phyloP scores from a whole-genome alignment of 306 rosid genomes.

The Malus sieversii region DNA sequence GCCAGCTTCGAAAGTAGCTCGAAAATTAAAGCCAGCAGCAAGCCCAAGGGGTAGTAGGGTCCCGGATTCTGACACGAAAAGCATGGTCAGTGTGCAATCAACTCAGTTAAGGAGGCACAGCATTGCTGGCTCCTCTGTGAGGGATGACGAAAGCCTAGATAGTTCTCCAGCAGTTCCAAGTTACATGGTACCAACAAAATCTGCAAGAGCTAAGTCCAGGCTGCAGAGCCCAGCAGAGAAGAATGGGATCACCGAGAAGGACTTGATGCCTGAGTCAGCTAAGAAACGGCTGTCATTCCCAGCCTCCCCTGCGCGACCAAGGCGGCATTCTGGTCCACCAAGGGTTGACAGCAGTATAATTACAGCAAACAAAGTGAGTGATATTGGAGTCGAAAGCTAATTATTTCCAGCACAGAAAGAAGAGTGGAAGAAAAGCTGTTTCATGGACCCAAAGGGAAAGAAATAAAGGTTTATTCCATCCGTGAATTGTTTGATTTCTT shows the following conservation, averaged over 20 bases:
- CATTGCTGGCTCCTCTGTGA: slow-evolving; percentile 50
- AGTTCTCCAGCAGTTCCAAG: slow-evolving; percentile 69
- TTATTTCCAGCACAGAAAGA: slow-evolving; percentile 3
- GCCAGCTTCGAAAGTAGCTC: slow-evolving; percentile 34
- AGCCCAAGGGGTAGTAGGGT: slow-evolving; percentile 56
- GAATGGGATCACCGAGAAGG: slow-evolving; percentile 51
- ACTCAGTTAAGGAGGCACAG: slow-evolving; percentile 74
- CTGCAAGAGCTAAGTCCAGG: slow-evolving; percentile 83
- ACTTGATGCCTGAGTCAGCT: slow-evolving; percentile 41
- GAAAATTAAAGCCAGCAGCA: slow-evolving; percentile 51
- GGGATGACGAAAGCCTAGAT: slow-evolving; percentile 74
- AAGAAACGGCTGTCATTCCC: slow-evolving; percentile 79
- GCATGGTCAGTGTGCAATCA: slow-evolving; percentile 61
- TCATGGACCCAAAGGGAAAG: slow-evolving; percentile 17
- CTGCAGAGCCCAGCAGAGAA: slow-evolving; percentile 63
- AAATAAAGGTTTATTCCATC: slow-evolving; percentile 23
- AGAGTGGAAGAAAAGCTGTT: slow-evolving; percentile 14
- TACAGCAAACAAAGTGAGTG: slow-evolving; percentile 35
- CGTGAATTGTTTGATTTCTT: slow-evolving; percentile 41
- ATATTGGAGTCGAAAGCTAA: slow-evolving; percentile 34
- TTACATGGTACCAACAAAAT: slow-evolving; percentile 82
- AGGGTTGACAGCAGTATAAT: slow-evolving; percentile 54
- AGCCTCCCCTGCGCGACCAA: slow-evolving; percentile 61
- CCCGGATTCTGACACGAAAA: slow-evolving; percentile 63
- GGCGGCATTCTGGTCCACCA: slow-evolving; percentile 76